Evolutionary conservation across 208 protist species (phyloP).

Genomic region (Zelonia costaricensis): DNA sequence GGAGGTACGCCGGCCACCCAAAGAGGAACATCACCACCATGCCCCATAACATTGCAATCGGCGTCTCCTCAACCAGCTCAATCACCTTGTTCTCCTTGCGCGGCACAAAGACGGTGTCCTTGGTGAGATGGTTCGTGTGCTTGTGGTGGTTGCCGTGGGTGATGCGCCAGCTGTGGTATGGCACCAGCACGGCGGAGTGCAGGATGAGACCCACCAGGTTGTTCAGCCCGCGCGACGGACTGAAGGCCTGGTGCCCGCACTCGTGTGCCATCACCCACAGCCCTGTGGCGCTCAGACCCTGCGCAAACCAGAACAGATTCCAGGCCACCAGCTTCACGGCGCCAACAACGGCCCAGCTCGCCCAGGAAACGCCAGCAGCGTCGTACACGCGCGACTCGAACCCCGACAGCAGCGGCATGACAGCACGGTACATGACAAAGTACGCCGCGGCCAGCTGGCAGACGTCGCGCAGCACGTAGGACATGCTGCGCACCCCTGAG

Average conservation of each 20-base stretch:
- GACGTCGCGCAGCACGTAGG: conserved; percentile 63
- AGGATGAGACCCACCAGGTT: conserved; percentile 87
- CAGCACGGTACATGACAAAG: conserved; percentile 43
- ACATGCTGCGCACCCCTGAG: conserved; percentile 34
- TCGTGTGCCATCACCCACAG: conserved; percentile 95
- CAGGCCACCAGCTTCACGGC: conserved; percentile 42
- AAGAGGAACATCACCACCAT: conserved; percentile 79
- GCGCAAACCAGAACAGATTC: conserved; percentile 72
- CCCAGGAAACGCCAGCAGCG: background rate
- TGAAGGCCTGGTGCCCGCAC: conserved; percentile 94
- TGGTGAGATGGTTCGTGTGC: conserved; percentile 92
- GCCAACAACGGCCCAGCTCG: conserved; percentile 10
- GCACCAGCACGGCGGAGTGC: conserved; percentile 91
- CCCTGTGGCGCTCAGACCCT: conserved; percentile 82
- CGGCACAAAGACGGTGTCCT: conserved; percentile 87
- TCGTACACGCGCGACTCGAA: conserved; percentile 23
- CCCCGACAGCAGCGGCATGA: conserved; percentile 30
- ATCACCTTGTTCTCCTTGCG: conserved; percentile 49
- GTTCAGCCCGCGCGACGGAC: conserved; percentile 65
- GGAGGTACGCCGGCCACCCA: conserved; percentile 88
- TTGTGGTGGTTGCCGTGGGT: conserved; percentile 93
- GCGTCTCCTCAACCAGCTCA: conserved; percentile 62
- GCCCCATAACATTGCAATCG: conserved; percentile 41
- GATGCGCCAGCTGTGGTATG: conserved; percentile 93
- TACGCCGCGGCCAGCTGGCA: conserved; percentile 52